Evolutionary conservation across 2,329 filamentous ascomycete genomes (phyloP).

Genomic region (Penicillium janthinellum): DNA sequence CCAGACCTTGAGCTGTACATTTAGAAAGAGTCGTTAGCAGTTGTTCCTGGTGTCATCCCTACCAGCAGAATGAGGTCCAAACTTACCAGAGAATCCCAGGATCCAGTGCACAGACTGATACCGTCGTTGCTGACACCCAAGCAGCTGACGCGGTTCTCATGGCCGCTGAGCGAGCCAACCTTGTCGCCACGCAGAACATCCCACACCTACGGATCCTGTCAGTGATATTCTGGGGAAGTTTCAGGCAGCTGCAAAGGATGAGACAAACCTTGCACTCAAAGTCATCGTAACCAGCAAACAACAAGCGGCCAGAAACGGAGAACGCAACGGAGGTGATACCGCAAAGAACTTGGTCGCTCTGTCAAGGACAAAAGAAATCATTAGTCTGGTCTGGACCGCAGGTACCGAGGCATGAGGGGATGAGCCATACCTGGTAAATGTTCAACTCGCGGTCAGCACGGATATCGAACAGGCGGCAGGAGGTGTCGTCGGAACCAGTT

Average conservation of each 20-base stretch:
- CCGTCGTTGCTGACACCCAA: conserved; percentile 98
- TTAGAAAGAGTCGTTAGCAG: conserved; percentile 12
- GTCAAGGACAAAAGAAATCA: conserved; percentile 9
- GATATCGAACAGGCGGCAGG: conserved; percentile 96
- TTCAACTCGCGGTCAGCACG: conserved; percentile 83
- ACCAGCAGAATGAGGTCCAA: neutral
- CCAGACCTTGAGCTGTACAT: conserved; percentile 78
- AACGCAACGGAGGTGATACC: conserved; percentile 98
- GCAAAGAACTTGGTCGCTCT: conserved; percentile 97
- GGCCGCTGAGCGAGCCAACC: conserved; percentile 92
- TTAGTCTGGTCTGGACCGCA: conserved; percentile 6
- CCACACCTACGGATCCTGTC: conserved; percentile 72
- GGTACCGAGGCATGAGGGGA: neutral
- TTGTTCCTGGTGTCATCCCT: neutral
- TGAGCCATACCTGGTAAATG: conserved; percentile 61
- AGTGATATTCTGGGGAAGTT: conserved; percentile 4
- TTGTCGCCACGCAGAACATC: conserved; percentile 95
- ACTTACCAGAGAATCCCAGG: conserved; percentile 97
- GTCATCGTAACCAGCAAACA: conserved; percentile 98
- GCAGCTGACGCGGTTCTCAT: conserved; percentile 99
- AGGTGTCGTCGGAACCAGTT: conserved; percentile 95
- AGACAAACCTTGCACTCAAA: conserved; percentile 95
- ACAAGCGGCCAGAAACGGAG: conserved; percentile 89
- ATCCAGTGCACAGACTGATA: conserved; percentile 98
- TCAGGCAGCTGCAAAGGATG: too few species aligned